Evolutionary conservation across 768 basidiomycete genomes (phyloP).

Genomic region (Hirschioporus abietinus): DNA sequence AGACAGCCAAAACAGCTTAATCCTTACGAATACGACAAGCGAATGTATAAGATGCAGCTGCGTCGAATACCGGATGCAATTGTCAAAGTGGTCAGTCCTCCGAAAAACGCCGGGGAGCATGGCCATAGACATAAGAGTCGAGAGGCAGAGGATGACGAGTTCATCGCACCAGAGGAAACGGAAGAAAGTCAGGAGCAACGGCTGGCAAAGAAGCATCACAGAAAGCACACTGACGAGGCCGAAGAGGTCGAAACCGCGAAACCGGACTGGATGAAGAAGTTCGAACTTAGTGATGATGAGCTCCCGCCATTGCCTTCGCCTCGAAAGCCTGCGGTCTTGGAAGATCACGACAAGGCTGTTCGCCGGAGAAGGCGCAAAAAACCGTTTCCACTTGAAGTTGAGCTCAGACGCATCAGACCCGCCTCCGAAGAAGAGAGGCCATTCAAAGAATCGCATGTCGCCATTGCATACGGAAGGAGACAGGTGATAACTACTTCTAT

Average conservation of each 20-base stretch:
- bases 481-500: background rate
- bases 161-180: slow-evolving; percentile 11
- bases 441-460: background rate
- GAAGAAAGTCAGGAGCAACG: slow-evolving; percentile 13
- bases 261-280: slow-evolving; percentile 1
- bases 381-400: background rate
- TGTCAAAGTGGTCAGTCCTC: slow-evolving; percentile 41
- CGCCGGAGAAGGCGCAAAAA: background rate
- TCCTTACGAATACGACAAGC: slow-evolving; percentile 56
- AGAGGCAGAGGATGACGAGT: slow-evolving; percentile 16
- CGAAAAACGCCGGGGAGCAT: background rate
- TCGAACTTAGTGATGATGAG: slow-evolving; percentile 4
- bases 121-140: background rate
- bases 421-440: background rate
- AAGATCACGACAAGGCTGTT: background rate
- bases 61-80: slow-evolving; percentile 61
- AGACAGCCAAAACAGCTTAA: slow-evolving; percentile 52
- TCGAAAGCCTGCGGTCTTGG: background rate
- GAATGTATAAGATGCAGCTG: slow-evolving; percentile 46
- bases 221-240: background rate
- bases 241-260: background rate
- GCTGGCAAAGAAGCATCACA: slow-evolving; percentile 17
- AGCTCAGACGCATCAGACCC: background rate
- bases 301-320: background rate
- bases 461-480: background rate